A percentile compares a stretch with the other conserved stretches of the same genome.
Conservation (phyloP, 176 grass and related monocot species). For the Pontederia paniculata region DNA sequence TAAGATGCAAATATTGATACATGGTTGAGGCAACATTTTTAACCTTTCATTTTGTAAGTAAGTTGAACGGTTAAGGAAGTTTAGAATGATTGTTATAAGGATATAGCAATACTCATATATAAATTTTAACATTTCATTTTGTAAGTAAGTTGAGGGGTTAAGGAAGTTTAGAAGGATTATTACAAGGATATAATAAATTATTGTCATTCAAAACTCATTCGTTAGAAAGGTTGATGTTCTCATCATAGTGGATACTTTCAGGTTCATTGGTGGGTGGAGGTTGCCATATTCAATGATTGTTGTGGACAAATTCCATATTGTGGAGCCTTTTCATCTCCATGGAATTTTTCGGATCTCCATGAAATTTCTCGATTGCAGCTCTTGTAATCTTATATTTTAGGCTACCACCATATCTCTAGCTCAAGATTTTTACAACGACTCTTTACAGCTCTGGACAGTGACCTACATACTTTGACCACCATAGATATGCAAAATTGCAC, state of each 20-base stretch:
- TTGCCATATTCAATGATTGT: slow-evolving; percentile 31
- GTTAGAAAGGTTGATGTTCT: neutral
- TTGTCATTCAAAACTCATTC: slow-evolving; percentile 10
- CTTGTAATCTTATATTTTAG: slow-evolving; percentile 39
- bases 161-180: no score
- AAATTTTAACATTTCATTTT: no score
- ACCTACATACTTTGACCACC: slow-evolving; percentile 49
- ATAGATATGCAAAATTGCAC: slow-evolving; percentile 26
- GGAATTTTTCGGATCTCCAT: slow-evolving; percentile 17
- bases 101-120: no score
- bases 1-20: no score
- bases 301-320: slow-evolving; percentile 41
- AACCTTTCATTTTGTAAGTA: no score
- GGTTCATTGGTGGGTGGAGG: neutral
- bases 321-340: slow-evolving; percentile 32
- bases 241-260: neutral
- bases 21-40: no score
- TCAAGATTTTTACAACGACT: slow-evolving; percentile 36
- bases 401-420: slow-evolving; percentile 53
- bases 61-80: no score
- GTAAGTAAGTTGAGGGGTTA: no score
- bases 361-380: slow-evolving; percentile 49
- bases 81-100: no score
- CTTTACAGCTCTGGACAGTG: no score
- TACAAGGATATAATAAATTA: no score